phyloP scores from a whole-genome alignment of 768 basidiomycete species.

The Lactarius indigo region DNA sequence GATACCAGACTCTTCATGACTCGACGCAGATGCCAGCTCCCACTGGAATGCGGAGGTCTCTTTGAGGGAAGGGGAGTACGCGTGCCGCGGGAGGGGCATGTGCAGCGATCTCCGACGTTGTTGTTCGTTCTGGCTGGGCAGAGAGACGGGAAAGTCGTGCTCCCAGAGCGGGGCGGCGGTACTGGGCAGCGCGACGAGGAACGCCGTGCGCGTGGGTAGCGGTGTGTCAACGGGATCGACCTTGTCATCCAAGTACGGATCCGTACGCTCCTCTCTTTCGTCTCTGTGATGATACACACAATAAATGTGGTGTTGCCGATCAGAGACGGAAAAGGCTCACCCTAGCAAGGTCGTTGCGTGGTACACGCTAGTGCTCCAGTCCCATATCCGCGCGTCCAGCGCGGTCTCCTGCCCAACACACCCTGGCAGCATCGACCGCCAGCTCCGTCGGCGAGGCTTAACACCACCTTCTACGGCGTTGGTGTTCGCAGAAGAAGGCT shows the following conservation, averaged over 20 bases:
- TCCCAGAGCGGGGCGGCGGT: neutral
- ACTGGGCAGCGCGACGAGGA: conserved; percentile 1
- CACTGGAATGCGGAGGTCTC: neutral
- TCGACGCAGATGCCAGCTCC: conserved; percentile 6
- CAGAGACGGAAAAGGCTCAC: conserved; percentile 4
- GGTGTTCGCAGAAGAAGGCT: neutral
- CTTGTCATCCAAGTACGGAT: conserved; percentile 3
- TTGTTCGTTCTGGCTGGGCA: neutral
- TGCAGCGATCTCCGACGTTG: conserved; percentile 1
- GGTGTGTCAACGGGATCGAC: conserved; percentile 10
- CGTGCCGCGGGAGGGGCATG: neutral
- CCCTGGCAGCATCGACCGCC: conserved; percentile 3
- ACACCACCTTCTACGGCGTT: neutral
- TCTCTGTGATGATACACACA: neutral
- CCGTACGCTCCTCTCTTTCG: neutral
- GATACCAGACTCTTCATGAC: conserved; percentile 1
- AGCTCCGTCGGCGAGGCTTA: neutral
- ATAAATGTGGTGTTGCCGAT: neutral
- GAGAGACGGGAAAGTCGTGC: neutral
- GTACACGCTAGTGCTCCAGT: conserved; percentile 12
- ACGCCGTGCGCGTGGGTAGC: neutral
- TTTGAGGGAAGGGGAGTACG: neutral
- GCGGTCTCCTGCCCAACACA: conserved; percentile 4
- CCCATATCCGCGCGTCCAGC: conserved; percentile 20
- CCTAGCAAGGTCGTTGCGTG: neutral